Evolutionary conservation across 1,139 yeast species (phyloP).

Genomic region (Pichia terricola): DNA sequence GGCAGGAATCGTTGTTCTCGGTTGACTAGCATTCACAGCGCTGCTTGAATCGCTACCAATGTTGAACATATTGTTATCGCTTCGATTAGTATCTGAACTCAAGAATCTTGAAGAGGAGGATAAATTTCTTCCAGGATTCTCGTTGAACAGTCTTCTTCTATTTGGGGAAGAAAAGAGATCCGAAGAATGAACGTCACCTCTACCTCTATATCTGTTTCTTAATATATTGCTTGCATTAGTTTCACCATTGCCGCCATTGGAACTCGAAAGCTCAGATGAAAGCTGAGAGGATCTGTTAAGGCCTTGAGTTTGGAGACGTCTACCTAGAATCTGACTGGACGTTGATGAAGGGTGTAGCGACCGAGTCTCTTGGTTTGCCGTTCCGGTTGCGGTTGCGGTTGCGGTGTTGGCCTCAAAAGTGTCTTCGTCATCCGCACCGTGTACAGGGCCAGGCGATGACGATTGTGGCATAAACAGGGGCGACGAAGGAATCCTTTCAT

Average conservation of each 20-base stretch:
- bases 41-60: neutral
- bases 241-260: too few relatives aligned
- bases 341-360: neutral
- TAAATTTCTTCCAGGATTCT: conserved; percentile 11
- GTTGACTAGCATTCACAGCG: neutral
- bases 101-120: neutral
- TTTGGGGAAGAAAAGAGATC: conserved; percentile 46
- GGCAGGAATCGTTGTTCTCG: conserved; percentile 13
- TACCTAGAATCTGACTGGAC: neutral
- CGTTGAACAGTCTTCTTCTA: conserved; percentile 28
- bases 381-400: too few relatives aligned
- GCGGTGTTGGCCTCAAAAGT: too few relatives aligned
- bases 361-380: too few relatives aligned
- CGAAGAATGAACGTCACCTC: conserved; percentile 53
- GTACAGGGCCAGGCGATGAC: conserved; percentile 9
- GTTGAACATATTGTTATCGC: neutral
- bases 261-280: too few relatives aligned
- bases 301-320: neutral
- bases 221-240: conserved; percentile 1
- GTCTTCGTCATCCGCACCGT: neutral
- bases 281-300: neutral
- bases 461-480: conserved; percentile 52
- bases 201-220: conserved; percentile 20
- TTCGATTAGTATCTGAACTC: neutral
- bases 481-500: conserved; percentile 43